These are phyloP conservation scores for Spatholobus suberectus DNA, from an alignment of 306 rosid species.

Conservation along the genomic window DNA sequence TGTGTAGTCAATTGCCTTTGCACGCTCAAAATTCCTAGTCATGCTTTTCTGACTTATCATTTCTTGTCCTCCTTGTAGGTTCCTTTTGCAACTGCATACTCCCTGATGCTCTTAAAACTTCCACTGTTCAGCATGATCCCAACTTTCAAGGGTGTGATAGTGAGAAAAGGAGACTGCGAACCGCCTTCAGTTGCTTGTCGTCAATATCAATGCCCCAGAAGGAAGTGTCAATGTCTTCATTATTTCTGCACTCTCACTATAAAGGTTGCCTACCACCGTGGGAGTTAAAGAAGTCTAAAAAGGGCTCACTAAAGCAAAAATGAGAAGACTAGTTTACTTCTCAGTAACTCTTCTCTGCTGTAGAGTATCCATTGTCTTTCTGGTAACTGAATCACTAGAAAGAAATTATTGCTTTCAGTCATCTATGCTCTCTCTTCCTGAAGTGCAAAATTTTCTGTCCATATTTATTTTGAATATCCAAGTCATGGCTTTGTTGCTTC, in stretches of 20 bases:
- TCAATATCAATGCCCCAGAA: conserved; percentile 78
- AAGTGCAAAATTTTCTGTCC: conserved; percentile 39
- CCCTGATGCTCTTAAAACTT: conserved; percentile 79
- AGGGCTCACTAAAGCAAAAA: conserved; percentile 62
- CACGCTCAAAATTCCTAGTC: background rate
- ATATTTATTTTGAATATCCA: conserved; percentile 49
- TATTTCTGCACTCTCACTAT: conserved; percentile 88
- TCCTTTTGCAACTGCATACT: conserved; percentile 86
- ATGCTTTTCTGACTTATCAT: conserved; percentile 1
- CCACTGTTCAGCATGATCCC: conserved; percentile 65
- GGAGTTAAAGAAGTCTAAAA: conserved; percentile 64
- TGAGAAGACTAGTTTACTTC: conserved; percentile 44
- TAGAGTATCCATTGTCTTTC: conserved; percentile 37
- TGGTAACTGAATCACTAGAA: conserved; percentile 30
- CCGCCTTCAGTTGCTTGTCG: conserved; percentile 74
- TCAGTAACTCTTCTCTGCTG: conserved; percentile 37
- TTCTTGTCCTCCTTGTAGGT: conserved; percentile 59
- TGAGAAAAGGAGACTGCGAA: conserved; percentile 75
- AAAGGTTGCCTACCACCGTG: conserved; percentile 95
- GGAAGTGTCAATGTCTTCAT: conserved; percentile 87
- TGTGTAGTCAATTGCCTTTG: background rate
- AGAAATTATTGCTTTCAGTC: conserved; percentile 40
- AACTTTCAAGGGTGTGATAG: conserved; percentile 59
- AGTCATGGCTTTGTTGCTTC: conserved; percentile 28
- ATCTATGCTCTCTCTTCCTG: background rate